Percentiles rank a stretch among this genome's conserved stretches.
Conservation (phyloP, 257 asterid species). For the Plantago ovata region DNA sequence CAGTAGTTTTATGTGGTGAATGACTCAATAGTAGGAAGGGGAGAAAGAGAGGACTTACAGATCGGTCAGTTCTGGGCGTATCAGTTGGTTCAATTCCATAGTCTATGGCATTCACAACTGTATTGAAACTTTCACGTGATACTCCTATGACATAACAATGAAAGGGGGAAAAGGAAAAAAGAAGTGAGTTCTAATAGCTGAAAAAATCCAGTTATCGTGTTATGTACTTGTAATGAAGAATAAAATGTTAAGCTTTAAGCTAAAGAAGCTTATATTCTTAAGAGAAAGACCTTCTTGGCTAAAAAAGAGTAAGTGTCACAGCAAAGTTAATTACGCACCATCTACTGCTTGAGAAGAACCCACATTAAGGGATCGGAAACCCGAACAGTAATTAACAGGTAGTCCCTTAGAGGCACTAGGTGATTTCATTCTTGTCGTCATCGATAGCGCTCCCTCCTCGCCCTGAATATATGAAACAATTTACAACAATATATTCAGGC, state of each 20-base stretch:
- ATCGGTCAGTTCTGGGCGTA: slow-evolving; percentile 97
- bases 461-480: slow-evolving; percentile 49
- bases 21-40: slow-evolving; percentile 1
- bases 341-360: slow-evolving; percentile 54
- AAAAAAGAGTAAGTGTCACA: no score
- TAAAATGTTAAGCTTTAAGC: no score
- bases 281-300: no score
- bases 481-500: slow-evolving; percentile 7
- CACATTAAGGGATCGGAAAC: slow-evolving; percentile 64
- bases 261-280: no score
- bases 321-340: slow-evolving; percentile 37
- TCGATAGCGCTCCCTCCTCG: slow-evolving; percentile 97
- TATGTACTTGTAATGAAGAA: not conserved
- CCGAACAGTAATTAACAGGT: slow-evolving; percentile 95
- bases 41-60: slow-evolving; percentile 42
- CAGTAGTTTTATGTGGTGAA: no score
- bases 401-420: slow-evolving; percentile 82
- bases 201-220: not conserved
- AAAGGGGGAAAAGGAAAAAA: not conserved
- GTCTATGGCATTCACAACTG: slow-evolving; percentile 67
- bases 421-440: slow-evolving; percentile 81
- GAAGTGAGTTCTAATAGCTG: no score
- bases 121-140: slow-evolving; percentile 78
- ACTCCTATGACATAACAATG: slow-evolving; percentile 45
- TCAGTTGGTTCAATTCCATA: slow-evolving; percentile 86